phyloP scores from a whole-genome alignment of 441 rosid species.

The Jatropha podagrica region DNA sequence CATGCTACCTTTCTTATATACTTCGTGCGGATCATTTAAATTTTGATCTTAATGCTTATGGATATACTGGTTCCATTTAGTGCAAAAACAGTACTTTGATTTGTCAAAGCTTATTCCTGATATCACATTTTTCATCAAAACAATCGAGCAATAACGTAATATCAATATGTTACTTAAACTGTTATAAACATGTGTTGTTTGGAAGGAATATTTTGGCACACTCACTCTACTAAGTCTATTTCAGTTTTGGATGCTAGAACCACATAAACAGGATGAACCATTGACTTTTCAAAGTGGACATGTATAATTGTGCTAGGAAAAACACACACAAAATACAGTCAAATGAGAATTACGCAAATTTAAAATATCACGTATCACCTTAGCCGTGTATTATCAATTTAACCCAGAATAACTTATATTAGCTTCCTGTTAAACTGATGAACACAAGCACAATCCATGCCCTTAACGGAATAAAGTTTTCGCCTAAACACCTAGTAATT shows the following conservation, averaged over 20 bases:
- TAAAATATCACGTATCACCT: not conserved
- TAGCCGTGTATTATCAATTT: not conserved
- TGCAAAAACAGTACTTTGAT: not conserved
- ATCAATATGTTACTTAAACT: not conserved
- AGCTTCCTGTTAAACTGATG: not conserved
- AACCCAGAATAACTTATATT: not conserved
- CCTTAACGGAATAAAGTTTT: not conserved
- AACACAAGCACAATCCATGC: constrained; percentile 1
- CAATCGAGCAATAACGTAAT: not conserved
- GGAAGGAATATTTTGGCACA: not conserved
- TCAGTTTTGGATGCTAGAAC: constrained; percentile 1
- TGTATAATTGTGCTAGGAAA: not conserved
- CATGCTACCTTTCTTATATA: too few species aligned
- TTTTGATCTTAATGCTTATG: not conserved
- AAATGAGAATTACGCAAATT: not conserved
- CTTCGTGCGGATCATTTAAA: not conserved
- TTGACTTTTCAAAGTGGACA: not conserved
- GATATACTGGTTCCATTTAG: not conserved
- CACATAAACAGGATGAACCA: not conserved
- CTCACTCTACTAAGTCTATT: not conserved
- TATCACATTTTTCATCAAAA: not conserved
- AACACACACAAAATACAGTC: not conserved
- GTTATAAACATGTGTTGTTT: not conserved
- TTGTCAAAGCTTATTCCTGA: not conserved
- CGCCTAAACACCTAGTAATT: not conserved